Percentiles rank a stretch among this genome's conserved stretches.
These are phyloP conservation scores for Piromyces sp. DNA, from an alignment of 192 early-diverging fungal genomes.

Conservation along the genomic window DNA sequence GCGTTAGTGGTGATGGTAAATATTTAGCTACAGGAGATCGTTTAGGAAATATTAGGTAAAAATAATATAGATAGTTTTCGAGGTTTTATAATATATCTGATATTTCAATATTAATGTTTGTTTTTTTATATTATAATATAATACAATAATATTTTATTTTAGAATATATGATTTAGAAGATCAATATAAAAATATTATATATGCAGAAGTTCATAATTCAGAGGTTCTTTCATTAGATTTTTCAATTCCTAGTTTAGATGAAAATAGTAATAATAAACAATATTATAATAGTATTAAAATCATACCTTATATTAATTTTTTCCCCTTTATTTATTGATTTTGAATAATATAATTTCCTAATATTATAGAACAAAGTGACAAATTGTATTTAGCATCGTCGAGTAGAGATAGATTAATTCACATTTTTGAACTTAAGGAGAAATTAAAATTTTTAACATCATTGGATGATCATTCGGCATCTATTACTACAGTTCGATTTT, in stretches of 20 bases:
- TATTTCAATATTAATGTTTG: no score
- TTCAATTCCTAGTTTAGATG: conserved; percentile 13
- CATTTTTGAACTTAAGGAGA: conserved; percentile 39
- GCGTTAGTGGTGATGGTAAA: conserved; percentile 40
- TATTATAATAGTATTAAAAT: no score
- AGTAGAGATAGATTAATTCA: conserved; percentile 61
- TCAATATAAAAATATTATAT: conserved; percentile 35
- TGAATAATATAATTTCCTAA: background rate
- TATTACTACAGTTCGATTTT: conserved; percentile 53
- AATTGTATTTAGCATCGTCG: conserved; percentile 34
- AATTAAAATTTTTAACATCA: conserved; percentile 51
- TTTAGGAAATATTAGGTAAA: conserved; percentile 43
- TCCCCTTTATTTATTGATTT: no score
- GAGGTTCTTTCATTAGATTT: conserved; percentile 66
- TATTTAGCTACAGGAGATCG: conserved; percentile 57
- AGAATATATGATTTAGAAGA: conserved; percentile 40
- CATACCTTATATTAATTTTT: no score
- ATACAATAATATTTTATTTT: background rate
- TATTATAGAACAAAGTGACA: background rate
- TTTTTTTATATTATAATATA: no score
- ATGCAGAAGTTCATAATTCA: conserved; percentile 57
- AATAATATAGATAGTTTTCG: no score
- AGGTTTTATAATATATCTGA: no score
- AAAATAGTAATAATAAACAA: background rate
- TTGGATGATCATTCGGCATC: conserved; percentile 74